These are phyloP conservation scores for Calophaca sinica DNA, from an alignment of 306 rosid species.

Conservation along the genomic window DNA sequence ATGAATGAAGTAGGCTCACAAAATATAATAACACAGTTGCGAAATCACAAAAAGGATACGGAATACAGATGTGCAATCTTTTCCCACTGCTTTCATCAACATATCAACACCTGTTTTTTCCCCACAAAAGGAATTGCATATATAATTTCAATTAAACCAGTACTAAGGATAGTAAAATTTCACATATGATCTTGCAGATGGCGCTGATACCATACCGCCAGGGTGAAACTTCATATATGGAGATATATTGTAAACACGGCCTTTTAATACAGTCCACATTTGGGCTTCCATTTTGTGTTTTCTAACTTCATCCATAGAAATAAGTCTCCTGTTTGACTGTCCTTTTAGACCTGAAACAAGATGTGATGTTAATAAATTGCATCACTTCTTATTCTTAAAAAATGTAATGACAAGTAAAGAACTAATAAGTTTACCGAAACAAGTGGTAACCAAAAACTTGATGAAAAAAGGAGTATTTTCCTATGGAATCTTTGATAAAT, in stretches of 20 bases:
- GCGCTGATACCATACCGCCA: conserved; percentile 70
- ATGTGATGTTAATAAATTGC: conserved; percentile 28
- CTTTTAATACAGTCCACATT: conserved; percentile 97
- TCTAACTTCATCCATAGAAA: conserved; percentile 84
- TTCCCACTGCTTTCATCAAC: conserved; percentile 90
- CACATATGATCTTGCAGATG: conserved; percentile 30
- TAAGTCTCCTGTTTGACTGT: conserved; percentile 84
- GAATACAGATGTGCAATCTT: conserved; percentile 92
- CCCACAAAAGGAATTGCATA: background rate
- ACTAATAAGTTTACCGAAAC: conserved; percentile 30
- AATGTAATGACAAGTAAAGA: conserved; percentile 8
- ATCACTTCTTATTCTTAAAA: conserved; percentile 17
- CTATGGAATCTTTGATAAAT: conserved; percentile 9
- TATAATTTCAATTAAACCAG: conserved; percentile 8
- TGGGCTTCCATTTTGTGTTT: conserved; percentile 76
- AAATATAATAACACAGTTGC: background rate
- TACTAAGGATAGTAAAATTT: conserved; percentile 1
- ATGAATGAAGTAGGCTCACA: background rate
- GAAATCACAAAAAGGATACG: conserved; percentile 75
- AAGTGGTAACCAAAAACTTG: background rate
- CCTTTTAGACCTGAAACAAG: conserved; percentile 76
- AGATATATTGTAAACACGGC: conserved; percentile 84
- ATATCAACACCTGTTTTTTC: conserved; percentile 82
- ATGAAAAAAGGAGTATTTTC: background rate
- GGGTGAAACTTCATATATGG: conserved; percentile 96